Percentiles rank a stretch among this genome's conserved stretches.
Conservation (phyloP, 1,284 basidiomycete genomes). For the Fomitopsis palustris region DNA sequence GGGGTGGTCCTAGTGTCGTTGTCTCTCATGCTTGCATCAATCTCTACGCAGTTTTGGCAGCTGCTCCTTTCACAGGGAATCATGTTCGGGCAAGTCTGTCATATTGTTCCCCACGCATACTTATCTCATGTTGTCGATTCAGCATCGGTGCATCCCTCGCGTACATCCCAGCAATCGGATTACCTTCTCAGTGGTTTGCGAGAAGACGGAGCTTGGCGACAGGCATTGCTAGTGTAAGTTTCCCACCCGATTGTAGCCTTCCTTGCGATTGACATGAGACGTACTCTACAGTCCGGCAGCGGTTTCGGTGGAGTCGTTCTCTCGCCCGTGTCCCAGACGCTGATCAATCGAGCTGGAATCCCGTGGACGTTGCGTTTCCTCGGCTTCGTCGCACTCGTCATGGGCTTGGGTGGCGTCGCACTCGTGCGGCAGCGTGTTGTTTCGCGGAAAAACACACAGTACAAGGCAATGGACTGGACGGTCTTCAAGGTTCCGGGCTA, state of each 20-base stretch:
- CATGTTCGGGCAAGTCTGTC: conserved; percentile 1
- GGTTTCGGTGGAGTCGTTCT: conserved; percentile 2
- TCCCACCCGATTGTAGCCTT: too few species aligned
- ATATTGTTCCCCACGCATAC: background rate
- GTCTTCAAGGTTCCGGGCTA: conserved; percentile 5
- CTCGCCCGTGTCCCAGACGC: conserved; percentile 1
- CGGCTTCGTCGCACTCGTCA: background rate
- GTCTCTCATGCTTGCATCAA: conserved; percentile 4
- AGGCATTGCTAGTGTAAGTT: too few species aligned
- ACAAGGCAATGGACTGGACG: conserved; percentile 1
- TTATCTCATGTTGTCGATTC: background rate
- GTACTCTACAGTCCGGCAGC: background rate
- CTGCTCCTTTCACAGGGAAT: conserved; percentile 5
- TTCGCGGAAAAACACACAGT: conserved; percentile 1
- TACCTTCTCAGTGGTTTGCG: background rate
- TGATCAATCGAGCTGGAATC: conserved; percentile 1
- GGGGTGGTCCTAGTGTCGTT: conserved; percentile 1
- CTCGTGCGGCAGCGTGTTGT: conserved; percentile 1
- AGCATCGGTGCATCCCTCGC: background rate
- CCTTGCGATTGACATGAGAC: background rate
- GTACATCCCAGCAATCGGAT: too few species aligned
- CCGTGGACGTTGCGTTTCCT: conserved; percentile 7
- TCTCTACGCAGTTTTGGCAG: conserved; percentile 4
- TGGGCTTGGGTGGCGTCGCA: background rate
- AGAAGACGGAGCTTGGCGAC: background rate